A percentile compares a stretch with the other conserved stretches of the same genome.
phyloP scores from a whole-genome alignment of 768 basidiomycete genomes.

The Podaxis sp. region DNA sequence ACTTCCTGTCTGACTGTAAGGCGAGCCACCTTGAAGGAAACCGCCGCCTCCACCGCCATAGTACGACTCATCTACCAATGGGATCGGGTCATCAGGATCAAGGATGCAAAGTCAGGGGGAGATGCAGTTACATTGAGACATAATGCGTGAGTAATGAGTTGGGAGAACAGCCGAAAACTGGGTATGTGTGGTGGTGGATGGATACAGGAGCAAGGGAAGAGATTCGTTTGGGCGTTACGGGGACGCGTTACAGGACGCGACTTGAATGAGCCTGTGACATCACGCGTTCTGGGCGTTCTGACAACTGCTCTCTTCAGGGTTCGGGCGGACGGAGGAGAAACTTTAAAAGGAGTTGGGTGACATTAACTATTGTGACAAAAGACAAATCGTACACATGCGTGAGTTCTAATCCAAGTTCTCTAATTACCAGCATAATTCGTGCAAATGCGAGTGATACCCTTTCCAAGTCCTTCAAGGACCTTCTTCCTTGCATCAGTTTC shows the following conservation, averaged over 20 bases:
- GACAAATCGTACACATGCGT: background rate
- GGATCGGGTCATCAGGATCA: background rate
- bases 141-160: constrained; percentile 19
- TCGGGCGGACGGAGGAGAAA: background rate
- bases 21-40: constrained; percentile 60
- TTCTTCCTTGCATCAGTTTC: constrained; percentile 70
- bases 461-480: constrained; percentile 68
- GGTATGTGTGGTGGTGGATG: constrained; percentile 15
- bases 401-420: background rate
- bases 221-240: background rate
- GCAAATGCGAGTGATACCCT: constrained; percentile 61
- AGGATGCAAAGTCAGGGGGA: background rate
- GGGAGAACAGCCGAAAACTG: background rate
- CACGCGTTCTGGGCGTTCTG: constrained; percentile 6
- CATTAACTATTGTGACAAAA: constrained; percentile 3
- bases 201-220: background rate
- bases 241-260: constrained; percentile 7
- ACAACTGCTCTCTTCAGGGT: background rate
- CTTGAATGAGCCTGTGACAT: constrained; percentile 3
- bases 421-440: constrained; percentile 31
- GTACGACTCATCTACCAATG: constrained; percentile 26
- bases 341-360: constrained; percentile 4
- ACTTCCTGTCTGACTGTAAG: constrained; percentile 57
- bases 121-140: constrained; percentile 45
- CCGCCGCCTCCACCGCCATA: constrained; percentile 51